A percentile compares a stretch with the other conserved stretches of the same genome.
Evolutionary conservation across 176 grass and related monocot species (phyloP).

Genomic region (Oryza glumipatula): DNA sequence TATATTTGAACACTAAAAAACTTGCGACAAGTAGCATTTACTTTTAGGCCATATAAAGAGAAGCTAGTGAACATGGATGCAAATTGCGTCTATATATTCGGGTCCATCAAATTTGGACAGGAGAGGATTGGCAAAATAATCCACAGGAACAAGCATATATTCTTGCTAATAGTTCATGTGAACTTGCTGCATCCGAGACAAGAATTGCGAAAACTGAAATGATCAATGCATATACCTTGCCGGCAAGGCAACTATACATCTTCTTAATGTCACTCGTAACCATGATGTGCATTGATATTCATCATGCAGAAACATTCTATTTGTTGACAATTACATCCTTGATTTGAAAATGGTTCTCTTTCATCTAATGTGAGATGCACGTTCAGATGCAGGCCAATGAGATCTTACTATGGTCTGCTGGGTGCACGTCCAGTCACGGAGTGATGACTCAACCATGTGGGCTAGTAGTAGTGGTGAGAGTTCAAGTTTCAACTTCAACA

Average conservation of each 20-base stretch:
- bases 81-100: too few species aligned
- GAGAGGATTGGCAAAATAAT: neutral
- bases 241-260: neutral
- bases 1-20: too few species aligned
- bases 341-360: conserved; percentile 21
- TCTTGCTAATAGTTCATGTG: neutral
- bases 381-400: conserved; percentile 36
- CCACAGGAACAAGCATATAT: neutral
- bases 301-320: conserved; percentile 12
- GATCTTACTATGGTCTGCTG: neutral
- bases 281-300: neutral
- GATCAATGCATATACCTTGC: conserved; percentile 3
- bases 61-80: too few species aligned
- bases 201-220: neutral
- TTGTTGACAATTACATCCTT: conserved; percentile 18
- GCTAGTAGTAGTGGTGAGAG: neutral
- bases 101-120: too few species aligned
- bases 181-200: neutral
- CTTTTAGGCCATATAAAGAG: too few species aligned
- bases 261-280: conserved; percentile 28
- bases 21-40: too few species aligned
- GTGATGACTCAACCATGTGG: neutral
- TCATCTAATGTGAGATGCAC: conserved; percentile 15
- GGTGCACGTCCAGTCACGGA: conserved; percentile 33
- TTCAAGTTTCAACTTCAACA: conserved; percentile 2